Conservation (phyloP, 1,139 yeast species). For the Candida freyschussii region DNA sequence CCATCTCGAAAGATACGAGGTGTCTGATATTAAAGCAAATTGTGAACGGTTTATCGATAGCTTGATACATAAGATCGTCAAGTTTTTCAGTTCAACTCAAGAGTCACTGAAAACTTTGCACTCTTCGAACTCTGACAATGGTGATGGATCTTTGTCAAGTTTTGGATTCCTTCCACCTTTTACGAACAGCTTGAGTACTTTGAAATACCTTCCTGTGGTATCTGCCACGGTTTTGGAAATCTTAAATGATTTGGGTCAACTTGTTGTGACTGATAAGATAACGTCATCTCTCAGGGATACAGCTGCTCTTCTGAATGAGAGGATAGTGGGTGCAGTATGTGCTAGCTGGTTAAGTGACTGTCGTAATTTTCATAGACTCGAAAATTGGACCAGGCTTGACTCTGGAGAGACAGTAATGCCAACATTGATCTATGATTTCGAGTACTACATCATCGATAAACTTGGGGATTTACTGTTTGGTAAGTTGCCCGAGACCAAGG, state of each 20-base stretch:
- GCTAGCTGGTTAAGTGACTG: slow-evolving; percentile 48
- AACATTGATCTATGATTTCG: slow-evolving; percentile 38
- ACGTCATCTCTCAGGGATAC: slow-evolving; percentile 34
- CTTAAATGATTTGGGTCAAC: slow-evolving; percentile 40
- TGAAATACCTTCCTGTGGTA: slow-evolving; percentile 42
- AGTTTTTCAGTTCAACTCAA: slow-evolving; percentile 34
- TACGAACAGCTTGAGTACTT: slow-evolving; percentile 54
- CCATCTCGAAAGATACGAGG: slow-evolving; percentile 33
- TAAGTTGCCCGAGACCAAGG: slow-evolving; percentile 34
- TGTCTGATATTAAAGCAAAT: slow-evolving; percentile 33
- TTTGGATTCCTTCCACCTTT: slow-evolving; percentile 57
- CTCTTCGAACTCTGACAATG: slow-evolving; percentile 13
- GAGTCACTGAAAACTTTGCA: slow-evolving; percentile 22
- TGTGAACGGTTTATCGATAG: slow-evolving; percentile 33
- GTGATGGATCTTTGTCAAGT: slow-evolving; percentile 28
- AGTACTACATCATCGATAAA: slow-evolving; percentile 35
- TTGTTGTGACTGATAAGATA: slow-evolving; percentile 36
- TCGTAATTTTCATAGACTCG: slow-evolving; percentile 37
- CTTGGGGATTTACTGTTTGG: slow-evolving; percentile 30
- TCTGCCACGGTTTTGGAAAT: slow-evolving; percentile 35
- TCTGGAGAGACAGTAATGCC: slow-evolving; percentile 46
- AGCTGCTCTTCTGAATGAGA: slow-evolving; percentile 35
- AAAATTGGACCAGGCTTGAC: slow-evolving; percentile 35
- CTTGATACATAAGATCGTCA: slow-evolving; percentile 31
- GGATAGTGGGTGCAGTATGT: slow-evolving; percentile 43